Evolutionary conservation across 495 filamentous ascomycete species (phyloP), one percentile per base, ranked within the genome.

Genomic region (Trichocladium uniseriatum): DNA sequence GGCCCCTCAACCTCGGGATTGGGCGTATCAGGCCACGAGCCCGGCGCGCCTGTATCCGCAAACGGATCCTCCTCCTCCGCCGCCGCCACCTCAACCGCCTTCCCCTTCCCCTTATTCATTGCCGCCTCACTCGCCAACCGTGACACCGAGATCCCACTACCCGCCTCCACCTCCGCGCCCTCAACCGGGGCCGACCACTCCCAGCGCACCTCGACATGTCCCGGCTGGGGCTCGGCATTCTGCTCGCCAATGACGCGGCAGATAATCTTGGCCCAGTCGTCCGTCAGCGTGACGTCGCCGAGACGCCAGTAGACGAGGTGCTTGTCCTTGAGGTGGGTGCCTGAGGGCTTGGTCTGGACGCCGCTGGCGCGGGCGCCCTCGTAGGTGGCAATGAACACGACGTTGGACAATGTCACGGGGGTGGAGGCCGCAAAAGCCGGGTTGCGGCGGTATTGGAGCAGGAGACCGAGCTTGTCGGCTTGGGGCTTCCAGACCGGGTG

Each of bases 221-320:
- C 87, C 24, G 84, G 81, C 59, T 79, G 79, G 2, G 86, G 89
- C 60, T 85, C 81, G 0, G 74, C 73, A 38, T 86, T 86, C n/a
- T 85, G 79, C 13, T 84, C 79, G 44, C 81, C 76, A 50, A 74
- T 63, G 21, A 95, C 87, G 8, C 89, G 79, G 47, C 82, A 87
- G 7, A 94, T 81, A 45, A 94, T 77, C 66, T 86, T 89, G 57
- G 82, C 73, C 52, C 66, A 70, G 44, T 67, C 66, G 0, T 64
- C 75, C 31, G 82, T 78, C 13, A 97, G 64, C 0, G 72, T 77
- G 11, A 91, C 64, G 56, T 97, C 94, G 19, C 86, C 87, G 11
- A 97, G 70, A 43, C 83, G 83, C 92, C 92, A 99, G 61, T 81
- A 87, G 13, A 95, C 82, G 5, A 89, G 65, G n/a, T 84, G 83